Evolutionary conservation across 805 yeast genomes (phyloP), one percentile per base, ranked within the genome.

Genomic region (Starmerella ratchasimensis): DNA sequence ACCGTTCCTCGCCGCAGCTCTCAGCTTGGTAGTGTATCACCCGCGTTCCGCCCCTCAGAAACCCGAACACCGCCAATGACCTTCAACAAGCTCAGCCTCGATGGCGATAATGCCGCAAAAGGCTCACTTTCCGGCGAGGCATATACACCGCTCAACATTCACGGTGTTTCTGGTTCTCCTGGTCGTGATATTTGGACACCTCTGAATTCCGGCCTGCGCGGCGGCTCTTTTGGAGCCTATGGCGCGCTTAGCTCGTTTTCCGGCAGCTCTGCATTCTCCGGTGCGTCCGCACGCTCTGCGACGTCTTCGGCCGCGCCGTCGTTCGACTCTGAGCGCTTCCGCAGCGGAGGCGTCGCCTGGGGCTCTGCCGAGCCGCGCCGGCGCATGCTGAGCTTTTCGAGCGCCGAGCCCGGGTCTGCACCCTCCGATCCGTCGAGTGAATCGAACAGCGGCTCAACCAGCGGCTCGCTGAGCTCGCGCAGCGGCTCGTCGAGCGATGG

Each of bases 291-390:
- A 8, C n/a, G 22, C 22, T n/a, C 43, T 11, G 27, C 33, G 28
- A 32, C 40, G 14, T 18, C 43, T 11, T 36, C 43, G 13, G 37
- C 44, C 17, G 34, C 39, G 28, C 30, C 40, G 16, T 37, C 43
- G n/a, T 36, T 43, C 30, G 50, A 48, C 21, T 42, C 48, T 6
- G 48, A 48, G 28, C 42, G 47, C 7, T 50, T 37, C 37, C 45
- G 46, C 13, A 39, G 20, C 9, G 53, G 53, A 11, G 49, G 49
- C 22, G 41, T 42, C 33, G 53, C 52, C n/a, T 50, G 53, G 53
- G 53, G 50, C 28, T 37, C 51, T 10, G 48, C 50, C 17, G 41
- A 38, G 32, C 25, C 36, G 35, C 41, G 47, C 31, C 38, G 37
- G 4, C 30, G 43, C 17, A 41, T 46, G 7, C 28, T 40, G 7